Percentiles rank a stretch among this genome's conserved stretches.
Evolutionary conservation across 164 flowering plant genomes (phyloP).

Genomic region (Vitis cinerea): DNA sequence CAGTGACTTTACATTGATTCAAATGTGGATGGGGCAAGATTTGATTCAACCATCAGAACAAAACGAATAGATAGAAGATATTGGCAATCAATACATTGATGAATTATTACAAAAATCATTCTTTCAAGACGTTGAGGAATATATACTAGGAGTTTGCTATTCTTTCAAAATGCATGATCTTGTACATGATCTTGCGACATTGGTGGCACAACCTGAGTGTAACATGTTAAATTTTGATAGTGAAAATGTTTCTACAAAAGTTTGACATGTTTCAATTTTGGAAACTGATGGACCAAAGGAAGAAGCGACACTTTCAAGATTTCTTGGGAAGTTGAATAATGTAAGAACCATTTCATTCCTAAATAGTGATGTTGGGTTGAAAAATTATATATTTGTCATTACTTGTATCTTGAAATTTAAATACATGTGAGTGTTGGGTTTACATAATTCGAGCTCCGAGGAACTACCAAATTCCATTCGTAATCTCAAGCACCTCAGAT

Average conservation of each 20-base stretch:
- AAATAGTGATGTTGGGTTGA: too few relatives aligned
- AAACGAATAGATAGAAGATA: not conserved
- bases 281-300: too few relatives aligned
- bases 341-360: too few relatives aligned
- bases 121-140: not conserved
- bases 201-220: not conserved
- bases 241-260: not conserved
- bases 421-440: not conserved
- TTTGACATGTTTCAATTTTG: not conserved
- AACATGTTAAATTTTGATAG: not conserved
- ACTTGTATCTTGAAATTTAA: not conserved
- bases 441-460: not conserved
- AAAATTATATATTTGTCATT: too few relatives aligned
- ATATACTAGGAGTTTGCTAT: not conserved
- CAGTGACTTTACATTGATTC: too few relatives aligned
- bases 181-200: not conserved
- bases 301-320: too few relatives aligned
- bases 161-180: constrained; percentile 1
- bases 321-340: too few relatives aligned
- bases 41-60: not conserved
- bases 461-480: not conserved
- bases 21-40: not conserved
- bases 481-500: not conserved
- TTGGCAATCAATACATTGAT: not conserved
- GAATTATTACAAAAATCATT: not conserved